Evolutionary conservation across 306 rosid species (phyloP).

Genomic region (Pyrus communis): DNA sequence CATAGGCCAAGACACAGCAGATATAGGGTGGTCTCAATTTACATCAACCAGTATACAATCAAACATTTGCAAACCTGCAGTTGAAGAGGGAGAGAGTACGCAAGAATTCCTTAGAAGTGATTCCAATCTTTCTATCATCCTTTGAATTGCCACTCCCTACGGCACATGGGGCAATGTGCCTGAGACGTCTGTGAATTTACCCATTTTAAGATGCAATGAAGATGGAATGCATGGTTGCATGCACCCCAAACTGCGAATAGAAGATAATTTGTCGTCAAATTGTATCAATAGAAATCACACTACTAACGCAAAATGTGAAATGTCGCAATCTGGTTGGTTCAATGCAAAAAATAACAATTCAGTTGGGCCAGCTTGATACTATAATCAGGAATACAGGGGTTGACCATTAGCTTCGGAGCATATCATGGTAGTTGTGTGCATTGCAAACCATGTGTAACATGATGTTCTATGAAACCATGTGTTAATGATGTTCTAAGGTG

Average conservation of each 20-base stretch:
- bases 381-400: not conserved
- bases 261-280: not conserved
- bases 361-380: not conserved
- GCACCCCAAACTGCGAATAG: constrained; percentile 83
- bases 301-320: not conserved
- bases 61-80: not conserved
- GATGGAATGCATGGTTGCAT: constrained; percentile 92
- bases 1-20: not conserved
- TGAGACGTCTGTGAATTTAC: constrained; percentile 81
- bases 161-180: constrained; percentile 96
- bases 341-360: not conserved
- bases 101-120: not conserved
- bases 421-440: not conserved
- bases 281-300: not conserved
- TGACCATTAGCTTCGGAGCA: not conserved
- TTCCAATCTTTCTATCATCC: constrained; percentile 24
- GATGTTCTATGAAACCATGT: not conserved
- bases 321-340: not conserved
- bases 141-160: constrained; percentile 85
- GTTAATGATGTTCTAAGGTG: not conserved
- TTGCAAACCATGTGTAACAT: not conserved
- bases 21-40: not conserved
- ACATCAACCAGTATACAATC: not conserved
- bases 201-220: constrained; percentile 90
- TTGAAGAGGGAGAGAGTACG: not conserved